Base-by-base conservation (phyloP, 2,329 filamentous ascomycete species). In the Talaromyces sp. region DNA sequence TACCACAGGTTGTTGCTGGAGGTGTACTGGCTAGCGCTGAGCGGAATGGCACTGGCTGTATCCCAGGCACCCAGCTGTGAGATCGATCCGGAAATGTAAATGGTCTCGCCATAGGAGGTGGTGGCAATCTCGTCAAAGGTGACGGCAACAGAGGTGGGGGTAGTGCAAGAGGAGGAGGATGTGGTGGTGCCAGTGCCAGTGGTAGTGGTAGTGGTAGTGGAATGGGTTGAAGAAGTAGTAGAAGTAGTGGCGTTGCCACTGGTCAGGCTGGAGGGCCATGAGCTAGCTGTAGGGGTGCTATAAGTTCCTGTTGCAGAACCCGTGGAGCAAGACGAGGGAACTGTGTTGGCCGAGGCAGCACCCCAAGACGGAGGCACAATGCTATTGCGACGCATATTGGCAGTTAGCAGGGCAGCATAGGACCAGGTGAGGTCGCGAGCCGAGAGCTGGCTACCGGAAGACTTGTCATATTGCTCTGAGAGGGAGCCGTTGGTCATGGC, bases 1-100 rank as follows among this genome's bases (percentile, higher is more conserved):
- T 75, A 80, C 89, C 89, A 92, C 4, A 89, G 66, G 0, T 84
- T 85, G 67, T 88, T 85, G 36, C 71, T 74, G 2, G 75, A 66
- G 0, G 85, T 88, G 70, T 91, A 92, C n/a, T 78, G 68, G 15
- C 75, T 77, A 2, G 88, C 84, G 53, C 80, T 83, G n/a, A 92
- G 77, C 0, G 83, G 69, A 1, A 89, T 68, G 0, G 84, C 88
- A 27, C 74, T 77, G 53, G 64, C 68, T 0, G 82, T 77, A 63
- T 85, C 77, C 89, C 89, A 92, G 67, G 70, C 80, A 9, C 89
- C 89, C 8, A 92, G 81, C 33, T 82, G 76, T 0, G 79, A 69
- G 55, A 82, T 80, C 59, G 81, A 85, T 22, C 89, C 89, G 0
- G 82, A 79, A 15, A 92, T 73, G 71, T 86, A 89, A 69, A 92